Percentiles rank a stretch among this genome's conserved stretches.
Conservation (phyloP, 192 early-diverging fungal genomes). For the Dissophora globulifera region DNA sequence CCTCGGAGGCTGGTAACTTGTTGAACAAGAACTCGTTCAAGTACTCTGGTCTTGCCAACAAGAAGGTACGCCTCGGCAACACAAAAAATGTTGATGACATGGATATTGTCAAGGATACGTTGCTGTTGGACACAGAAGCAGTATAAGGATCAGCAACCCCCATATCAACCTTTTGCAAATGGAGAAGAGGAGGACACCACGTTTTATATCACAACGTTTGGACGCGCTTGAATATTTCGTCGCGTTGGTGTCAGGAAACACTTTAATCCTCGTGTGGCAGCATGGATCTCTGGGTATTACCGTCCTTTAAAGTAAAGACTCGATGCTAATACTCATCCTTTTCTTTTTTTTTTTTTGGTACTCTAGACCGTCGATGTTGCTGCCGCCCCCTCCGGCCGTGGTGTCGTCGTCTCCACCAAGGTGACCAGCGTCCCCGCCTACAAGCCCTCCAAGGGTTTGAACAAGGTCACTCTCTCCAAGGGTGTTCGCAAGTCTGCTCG, state of each 20-base stretch:
- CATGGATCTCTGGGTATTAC: too few species aligned
- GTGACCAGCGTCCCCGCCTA: conserved; percentile 64
- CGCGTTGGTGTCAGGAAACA: too few species aligned
- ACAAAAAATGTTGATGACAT: too few species aligned
- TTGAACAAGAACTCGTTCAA: conserved; percentile 84
- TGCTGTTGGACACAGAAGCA: too few species aligned
- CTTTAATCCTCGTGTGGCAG: too few species aligned
- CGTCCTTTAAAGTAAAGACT: neutral
- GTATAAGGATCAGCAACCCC: too few species aligned
- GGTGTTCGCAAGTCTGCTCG: conserved; percentile 71
- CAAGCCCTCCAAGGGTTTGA: conserved; percentile 63
- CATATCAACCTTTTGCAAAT: too few species aligned
- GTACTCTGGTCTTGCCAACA: conserved; percentile 83
- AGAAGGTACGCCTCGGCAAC: conserved; percentile 73
- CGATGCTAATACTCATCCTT: neutral
- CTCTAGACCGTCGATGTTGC: conserved; percentile 71
- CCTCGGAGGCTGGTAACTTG: conserved; percentile 79
- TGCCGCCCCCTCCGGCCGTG: conserved; percentile 64
- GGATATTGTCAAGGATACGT: too few species aligned
- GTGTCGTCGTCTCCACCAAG: conserved; percentile 70
- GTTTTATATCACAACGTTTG: too few species aligned
- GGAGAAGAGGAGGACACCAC: too few species aligned
- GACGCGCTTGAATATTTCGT: too few species aligned
- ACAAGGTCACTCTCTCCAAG: conserved; percentile 68
- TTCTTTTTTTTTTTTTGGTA: neutral